Evolutionary conservation across 2,329 filamentous ascomycete species (phyloP).

Genomic region (Colletotrichum siamense): DNA sequence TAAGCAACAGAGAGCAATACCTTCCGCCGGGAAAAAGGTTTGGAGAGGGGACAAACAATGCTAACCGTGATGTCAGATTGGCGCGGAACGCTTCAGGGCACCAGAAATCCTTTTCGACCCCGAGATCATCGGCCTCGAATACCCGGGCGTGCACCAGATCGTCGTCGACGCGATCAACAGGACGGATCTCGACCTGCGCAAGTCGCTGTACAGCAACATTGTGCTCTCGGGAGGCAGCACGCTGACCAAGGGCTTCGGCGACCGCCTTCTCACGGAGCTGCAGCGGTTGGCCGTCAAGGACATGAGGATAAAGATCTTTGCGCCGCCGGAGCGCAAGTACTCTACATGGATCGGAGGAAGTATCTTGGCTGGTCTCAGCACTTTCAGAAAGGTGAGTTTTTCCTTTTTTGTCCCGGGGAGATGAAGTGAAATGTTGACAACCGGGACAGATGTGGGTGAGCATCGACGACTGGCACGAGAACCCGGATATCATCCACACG

Average conservation of each 20-base stretch:
- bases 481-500: conserved; percentile 97
- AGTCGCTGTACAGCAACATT: conserved; percentile 94
- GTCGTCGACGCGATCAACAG: conserved; percentile 95
- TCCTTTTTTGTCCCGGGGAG: not conserved
- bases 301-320: conserved; percentile 99
- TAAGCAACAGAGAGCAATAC: conserved; percentile 34
- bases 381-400: conserved; percentile 84
- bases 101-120: conserved; percentile 98
- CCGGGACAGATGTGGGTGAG: conserved; percentile 93
- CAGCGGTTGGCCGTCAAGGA: conserved; percentile 95
- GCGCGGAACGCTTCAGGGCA: conserved; percentile 91
- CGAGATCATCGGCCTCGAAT: conserved; percentile 95
- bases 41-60: not conserved
- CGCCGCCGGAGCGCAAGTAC: conserved; percentile 96
- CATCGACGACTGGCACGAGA: conserved; percentile 99
- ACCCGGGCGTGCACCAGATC: conserved; percentile 96
- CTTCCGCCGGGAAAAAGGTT: not conserved
- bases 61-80: conserved; percentile 62
- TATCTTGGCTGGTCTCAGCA: conserved; percentile 94
- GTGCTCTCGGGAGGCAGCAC: conserved; percentile 96
- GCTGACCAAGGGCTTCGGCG: conserved; percentile 95
- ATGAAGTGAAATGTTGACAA: not conserved
- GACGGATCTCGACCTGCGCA: conserved; percentile 94
- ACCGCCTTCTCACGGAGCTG: conserved; percentile 88
- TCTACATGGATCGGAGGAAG: conserved; percentile 99